These are phyloP conservation scores for Suillus decipiens DNA, from an alignment of 768 basidiomycete species.

Conservation along the genomic window DNA sequence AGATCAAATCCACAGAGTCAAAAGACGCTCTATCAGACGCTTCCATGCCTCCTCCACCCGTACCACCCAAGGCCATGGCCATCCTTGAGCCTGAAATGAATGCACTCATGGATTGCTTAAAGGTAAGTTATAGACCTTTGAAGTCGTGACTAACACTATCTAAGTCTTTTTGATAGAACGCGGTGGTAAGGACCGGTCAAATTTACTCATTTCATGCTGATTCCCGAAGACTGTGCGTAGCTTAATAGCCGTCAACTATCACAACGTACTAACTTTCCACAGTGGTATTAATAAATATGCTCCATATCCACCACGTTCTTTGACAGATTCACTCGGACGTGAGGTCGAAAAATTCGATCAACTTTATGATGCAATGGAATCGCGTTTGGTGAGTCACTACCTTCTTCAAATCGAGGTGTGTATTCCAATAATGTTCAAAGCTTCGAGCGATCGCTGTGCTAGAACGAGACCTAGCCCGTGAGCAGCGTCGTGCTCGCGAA, in stretches of 20 bases:
- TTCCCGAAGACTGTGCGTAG: constrained; percentile 55
- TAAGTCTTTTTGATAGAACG: constrained; percentile 42
- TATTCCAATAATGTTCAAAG: constrained; percentile 37
- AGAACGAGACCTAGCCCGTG: constrained; percentile 65
- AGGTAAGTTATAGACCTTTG: constrained; percentile 39
- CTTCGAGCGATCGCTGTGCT: constrained; percentile 71
- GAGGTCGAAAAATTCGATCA: constrained; percentile 83
- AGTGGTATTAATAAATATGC: constrained; percentile 63
- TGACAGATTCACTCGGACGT: constrained; percentile 65
- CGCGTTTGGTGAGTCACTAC: constrained; percentile 55
- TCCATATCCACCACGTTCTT: constrained; percentile 61
- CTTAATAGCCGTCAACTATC: background rate
- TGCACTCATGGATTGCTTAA: constrained; percentile 57
- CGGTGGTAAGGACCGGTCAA: constrained; percentile 70
- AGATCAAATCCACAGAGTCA: constrained; percentile 22
- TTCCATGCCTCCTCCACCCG: constrained; percentile 58
- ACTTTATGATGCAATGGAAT: constrained; percentile 75
- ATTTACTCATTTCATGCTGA: constrained; percentile 72
- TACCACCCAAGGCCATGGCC: constrained; percentile 38
- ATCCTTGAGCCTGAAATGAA: constrained; percentile 68
- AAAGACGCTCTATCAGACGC: constrained; percentile 34
- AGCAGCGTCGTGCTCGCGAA: constrained; percentile 54
- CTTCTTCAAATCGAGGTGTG: constrained; percentile 1
- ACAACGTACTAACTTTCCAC: background rate
- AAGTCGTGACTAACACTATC: background rate